Evolutionary conservation across 345 rosid genomes (phyloP).

Genomic region (Citrus mangshanensis): DNA sequence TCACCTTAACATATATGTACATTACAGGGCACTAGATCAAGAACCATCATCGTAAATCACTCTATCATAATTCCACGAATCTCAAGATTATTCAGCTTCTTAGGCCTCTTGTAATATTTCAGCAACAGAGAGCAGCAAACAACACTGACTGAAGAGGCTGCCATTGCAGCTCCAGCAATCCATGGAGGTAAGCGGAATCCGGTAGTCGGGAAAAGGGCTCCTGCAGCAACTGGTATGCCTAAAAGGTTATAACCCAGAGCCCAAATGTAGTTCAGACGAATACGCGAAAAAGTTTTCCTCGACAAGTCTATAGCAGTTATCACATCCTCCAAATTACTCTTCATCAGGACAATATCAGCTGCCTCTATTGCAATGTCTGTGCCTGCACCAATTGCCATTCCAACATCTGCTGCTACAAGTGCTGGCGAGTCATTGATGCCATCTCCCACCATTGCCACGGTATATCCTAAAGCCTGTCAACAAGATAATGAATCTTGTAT

Average conservation of each 20-base stretch:
- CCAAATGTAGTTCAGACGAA: conserved; percentile 92
- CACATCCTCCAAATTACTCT: conserved; percentile 93
- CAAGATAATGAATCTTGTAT: background rate
- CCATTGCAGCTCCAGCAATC: conserved; percentile 99
- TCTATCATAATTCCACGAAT: conserved; percentile 55
- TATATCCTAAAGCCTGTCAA: conserved; percentile 58
- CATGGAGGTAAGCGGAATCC: conserved; percentile 88
- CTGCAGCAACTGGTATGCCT: conserved; percentile 87
- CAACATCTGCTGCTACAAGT: conserved; percentile 89
- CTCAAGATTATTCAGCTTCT: conserved; percentile 55
- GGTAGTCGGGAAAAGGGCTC: conserved; percentile 65
- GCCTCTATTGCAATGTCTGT: conserved; percentile 97
- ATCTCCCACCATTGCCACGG: conserved; percentile 95
- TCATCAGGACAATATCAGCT: conserved; percentile 93
- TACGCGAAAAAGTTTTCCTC: conserved; percentile 72
- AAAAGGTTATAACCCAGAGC: conserved; percentile 86
- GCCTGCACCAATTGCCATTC: conserved; percentile 98
- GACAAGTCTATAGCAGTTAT: conserved; percentile 92
- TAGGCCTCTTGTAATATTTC: conserved; percentile 69
- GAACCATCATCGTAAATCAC: conserved; percentile 3
- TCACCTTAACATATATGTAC: background rate
- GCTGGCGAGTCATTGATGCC: conserved; percentile 96
- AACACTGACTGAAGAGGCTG: conserved; percentile 94
- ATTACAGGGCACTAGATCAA: background rate
- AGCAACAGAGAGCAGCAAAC: conserved; percentile 86